Evolutionary conservation across 2,329 filamentous ascomycete species (phyloP), one percentile per base, ranked within the genome.

Genomic region (Exophiala sp.): DNA sequence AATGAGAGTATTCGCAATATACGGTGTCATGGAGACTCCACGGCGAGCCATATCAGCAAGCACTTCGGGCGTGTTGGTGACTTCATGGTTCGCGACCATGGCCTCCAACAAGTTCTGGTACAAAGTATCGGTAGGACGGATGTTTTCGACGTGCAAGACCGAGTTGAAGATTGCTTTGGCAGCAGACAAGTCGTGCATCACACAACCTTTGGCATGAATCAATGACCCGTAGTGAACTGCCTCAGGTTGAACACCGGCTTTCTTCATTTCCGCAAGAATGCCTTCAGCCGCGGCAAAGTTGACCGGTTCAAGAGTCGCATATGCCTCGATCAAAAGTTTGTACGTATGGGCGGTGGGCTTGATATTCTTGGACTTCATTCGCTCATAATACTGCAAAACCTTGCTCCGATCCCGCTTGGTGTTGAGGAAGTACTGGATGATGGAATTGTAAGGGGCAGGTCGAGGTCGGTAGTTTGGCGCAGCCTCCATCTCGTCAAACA

Each of bases 401-500:
- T 97, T 97, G 68, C 77, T 73, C 72, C 93, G 91, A 68, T 98
- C 91, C 46, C 89, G 88, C 80, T 97, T 97, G 48, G 91, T 97
- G 50, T 88, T 95, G 60, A 97, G 76, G 80, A 97, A 98, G 73
- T 95, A 97, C 67, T 98, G 93, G 82, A 98, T 98, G 83, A 98
- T 86, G 70, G 88, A 95, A 76, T 98, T 96, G 77, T 98, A 98
- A 1, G 93, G 93, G 19, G 93, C 93, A 21, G 93, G 90, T 8
- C 93, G 85, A 34, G 93, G 88, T 76, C 96, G 97, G 80, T 98
- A 98, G 74, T 98, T 98, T 50, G 89, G 85, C 85, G 95, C 95
- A 40, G 85, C 82, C 74, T 98, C 93, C 93, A 98, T 98, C 73
- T 98, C 93, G 65, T 97, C 89, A 65, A 98, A 98, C 62, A 97